phyloP scores from a whole-genome alignment of 352 stramenopile genomes.

The Lagenidium sp. region DNA sequence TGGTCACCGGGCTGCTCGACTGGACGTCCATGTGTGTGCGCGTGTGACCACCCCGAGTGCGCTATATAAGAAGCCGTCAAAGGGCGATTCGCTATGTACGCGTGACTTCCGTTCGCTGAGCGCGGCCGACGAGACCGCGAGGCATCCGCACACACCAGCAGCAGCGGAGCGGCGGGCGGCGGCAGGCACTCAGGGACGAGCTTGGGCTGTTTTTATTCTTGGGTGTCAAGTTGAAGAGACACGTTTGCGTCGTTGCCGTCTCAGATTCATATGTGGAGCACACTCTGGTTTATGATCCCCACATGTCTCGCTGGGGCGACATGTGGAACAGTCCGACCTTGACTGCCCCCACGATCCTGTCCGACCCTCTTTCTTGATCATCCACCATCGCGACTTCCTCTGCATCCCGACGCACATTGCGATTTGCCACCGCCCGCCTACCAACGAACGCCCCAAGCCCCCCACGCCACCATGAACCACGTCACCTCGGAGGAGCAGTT shows the following conservation, averaged over 20 bases:
- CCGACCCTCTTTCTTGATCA: conserved; percentile 6
- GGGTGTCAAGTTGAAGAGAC: background rate
- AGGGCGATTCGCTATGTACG: too few relatives aligned
- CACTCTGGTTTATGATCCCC: background rate
- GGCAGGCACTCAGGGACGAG: too few relatives aligned
- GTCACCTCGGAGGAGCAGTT: conserved; percentile 12
- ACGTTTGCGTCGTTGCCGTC: too few relatives aligned
- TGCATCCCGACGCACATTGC: background rate
- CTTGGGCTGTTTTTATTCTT: background rate
- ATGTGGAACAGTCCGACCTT: conserved; percentile 1
- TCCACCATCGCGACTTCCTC: background rate
- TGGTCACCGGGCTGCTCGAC: too few relatives aligned
- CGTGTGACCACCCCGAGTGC: too few relatives aligned
- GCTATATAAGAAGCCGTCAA: too few relatives aligned
- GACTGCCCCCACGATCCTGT: conserved; percentile 1
- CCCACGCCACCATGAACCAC: conserved; percentile 6
- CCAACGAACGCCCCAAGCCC: background rate
- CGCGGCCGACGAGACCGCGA: too few relatives aligned
- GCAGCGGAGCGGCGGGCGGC: too few relatives aligned
- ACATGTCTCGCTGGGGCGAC: too few relatives aligned
- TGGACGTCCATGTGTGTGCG: too few relatives aligned
- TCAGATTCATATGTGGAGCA: background rate
- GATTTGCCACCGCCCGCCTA: conserved; percentile 1
- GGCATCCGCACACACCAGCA: too few relatives aligned
- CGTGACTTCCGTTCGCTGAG: too few relatives aligned